Evolutionary conservation across 768 basidiomycete genomes (phyloP), one percentile per base, ranked within the genome.

Genomic region (Boletus reticulatus): DNA sequence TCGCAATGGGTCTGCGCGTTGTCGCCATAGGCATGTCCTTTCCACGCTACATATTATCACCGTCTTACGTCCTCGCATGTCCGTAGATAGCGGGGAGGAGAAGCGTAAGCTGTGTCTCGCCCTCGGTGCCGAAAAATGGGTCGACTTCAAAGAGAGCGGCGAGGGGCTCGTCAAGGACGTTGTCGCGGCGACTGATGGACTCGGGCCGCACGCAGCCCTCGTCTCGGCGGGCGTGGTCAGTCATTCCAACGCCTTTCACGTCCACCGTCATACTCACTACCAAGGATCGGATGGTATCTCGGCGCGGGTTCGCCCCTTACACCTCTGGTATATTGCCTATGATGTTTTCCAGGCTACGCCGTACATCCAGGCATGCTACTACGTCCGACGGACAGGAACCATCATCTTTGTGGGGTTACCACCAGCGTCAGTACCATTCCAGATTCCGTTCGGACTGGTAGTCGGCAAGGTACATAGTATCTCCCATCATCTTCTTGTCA

Each of bases 71-170:
- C 32, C 29, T 24, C 20, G 9, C 8, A 19, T 14, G 24, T 36
- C 16, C n/a, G 22, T 11, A 72, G 81, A 83, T 55, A 76, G 68
- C 5, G 78, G 80, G 20, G 74, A 64, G 11, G 74, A 70, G 29
- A 80, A 80, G 64, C 63, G 68, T 27, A 56, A 69, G 14, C 58
- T 78, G 27, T 73, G 73, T 59, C 57, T 68, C 50, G 20, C 62
- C 16, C 72, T 79, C 50, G 78, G 79, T 3, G 73, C 74, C 0
- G 76, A 78, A 56, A 78, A 67, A 57, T 70, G 66, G 66, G 50
- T 83, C 56, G 82, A 82, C 66, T 83, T 80, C 69, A 74, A 70
- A 57, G 66, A 73, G 54, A 67, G 65, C 27, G 66, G 73, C 45
- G 73, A 77, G n/a, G 55, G 36, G 6, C 62, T 79, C 47, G 73